Percentiles rank a stretch among this genome's conserved stretches.
Conservation (phyloP, 495 filamentous ascomycete genomes). For the Choiromyces venosus region DNA sequence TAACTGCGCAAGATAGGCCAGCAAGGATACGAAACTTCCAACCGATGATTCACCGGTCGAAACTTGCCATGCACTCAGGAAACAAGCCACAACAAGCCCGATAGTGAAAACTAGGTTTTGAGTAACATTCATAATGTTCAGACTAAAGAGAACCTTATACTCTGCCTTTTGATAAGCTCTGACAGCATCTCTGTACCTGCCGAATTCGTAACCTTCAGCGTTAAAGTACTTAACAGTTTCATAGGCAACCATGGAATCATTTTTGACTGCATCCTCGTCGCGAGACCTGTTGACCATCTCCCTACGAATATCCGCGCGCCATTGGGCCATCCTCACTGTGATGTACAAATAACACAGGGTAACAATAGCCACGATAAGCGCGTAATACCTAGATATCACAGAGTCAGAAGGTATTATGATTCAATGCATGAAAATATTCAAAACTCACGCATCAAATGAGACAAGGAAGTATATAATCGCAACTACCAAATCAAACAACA, state of each 20-base stretch:
- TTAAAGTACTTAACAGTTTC: conserved; percentile 99
- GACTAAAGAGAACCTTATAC: conserved; percentile 77
- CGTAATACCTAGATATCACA: conserved; percentile 56
- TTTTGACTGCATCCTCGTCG: conserved; percentile 95
- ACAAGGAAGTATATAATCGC: conserved; percentile 82
- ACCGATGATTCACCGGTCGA: conserved; percentile 63
- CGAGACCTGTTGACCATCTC: conserved; percentile 91
- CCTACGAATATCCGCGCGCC: conserved; percentile 79
- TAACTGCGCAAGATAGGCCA: conserved; percentile 88
- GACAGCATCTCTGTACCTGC: conserved; percentile 74
- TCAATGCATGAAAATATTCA: not conserved
- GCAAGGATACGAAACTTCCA: conserved; percentile 70
- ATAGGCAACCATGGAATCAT: conserved; percentile 95
- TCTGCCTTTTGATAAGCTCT: conserved; percentile 77
- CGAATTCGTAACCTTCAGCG: conserved; percentile 88
- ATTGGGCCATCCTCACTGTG: conserved; percentile 91
- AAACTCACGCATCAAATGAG: conserved; percentile 59
- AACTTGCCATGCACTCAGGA: conserved; percentile 85
- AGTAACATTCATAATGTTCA: conserved; percentile 87
- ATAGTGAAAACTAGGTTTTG: conserved; percentile 93
- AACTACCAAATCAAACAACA: conserved; percentile 83
- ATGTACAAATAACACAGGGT: conserved; percentile 96
- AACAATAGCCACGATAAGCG: conserved; percentile 81
- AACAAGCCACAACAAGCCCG: conserved; percentile 75
- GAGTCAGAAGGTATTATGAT: conserved; percentile 7